Percentiles rank a stretch among this genome's conserved stretches.
Evolutionary conservation across 2,329 filamentous ascomycete species (phyloP).

Genomic region (Aspergillus brasiliensis): DNA sequence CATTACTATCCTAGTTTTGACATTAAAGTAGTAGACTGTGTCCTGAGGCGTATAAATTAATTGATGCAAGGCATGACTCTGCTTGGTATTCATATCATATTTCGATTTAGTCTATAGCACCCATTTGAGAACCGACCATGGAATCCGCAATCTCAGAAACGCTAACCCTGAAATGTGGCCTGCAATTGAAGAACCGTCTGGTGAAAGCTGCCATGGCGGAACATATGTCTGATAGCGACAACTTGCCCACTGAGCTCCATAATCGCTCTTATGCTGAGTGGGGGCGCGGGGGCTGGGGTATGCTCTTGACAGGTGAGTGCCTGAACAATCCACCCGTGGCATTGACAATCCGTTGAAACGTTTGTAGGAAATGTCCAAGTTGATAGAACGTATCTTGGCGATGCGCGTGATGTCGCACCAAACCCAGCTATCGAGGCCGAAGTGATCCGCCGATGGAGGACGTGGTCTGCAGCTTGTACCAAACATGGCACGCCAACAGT

Average conservation of each 20-base stretch:
- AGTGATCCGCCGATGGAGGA: not conserved
- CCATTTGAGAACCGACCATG: not conserved
- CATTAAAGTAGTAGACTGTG: too few species aligned
- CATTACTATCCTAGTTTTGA: too few species aligned
- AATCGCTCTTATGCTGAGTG: slow-evolving; percentile 7
- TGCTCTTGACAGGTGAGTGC: slow-evolving; percentile 8
- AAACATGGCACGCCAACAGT: slow-evolving; percentile 38
- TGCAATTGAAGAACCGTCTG: not conserved
- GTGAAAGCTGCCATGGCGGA: slow-evolving; percentile 12
- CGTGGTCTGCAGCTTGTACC: slow-evolving; percentile 5
- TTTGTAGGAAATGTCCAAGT: slow-evolving; percentile 9
- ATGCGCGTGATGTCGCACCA: not conserved
- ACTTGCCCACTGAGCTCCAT: not conserved
- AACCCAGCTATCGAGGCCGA: slow-evolving; percentile 1
- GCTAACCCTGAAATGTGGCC: not conserved
- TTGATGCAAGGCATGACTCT: too few species aligned
- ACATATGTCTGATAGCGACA: slow-evolving; percentile 2
- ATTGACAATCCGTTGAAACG: not conserved
- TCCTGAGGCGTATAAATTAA: too few species aligned
- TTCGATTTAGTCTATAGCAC: too few species aligned
- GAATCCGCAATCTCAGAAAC: not conserved
- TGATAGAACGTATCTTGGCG: slow-evolving; percentile 8
- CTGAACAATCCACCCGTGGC: not conserved
- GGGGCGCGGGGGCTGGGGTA: slow-evolving; percentile 7
- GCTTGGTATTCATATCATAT: too few species aligned